Base-by-base conservation (phyloP, 2,329 filamentous ascomycete genomes). In the Cercospora zeae-maydis region DNA sequence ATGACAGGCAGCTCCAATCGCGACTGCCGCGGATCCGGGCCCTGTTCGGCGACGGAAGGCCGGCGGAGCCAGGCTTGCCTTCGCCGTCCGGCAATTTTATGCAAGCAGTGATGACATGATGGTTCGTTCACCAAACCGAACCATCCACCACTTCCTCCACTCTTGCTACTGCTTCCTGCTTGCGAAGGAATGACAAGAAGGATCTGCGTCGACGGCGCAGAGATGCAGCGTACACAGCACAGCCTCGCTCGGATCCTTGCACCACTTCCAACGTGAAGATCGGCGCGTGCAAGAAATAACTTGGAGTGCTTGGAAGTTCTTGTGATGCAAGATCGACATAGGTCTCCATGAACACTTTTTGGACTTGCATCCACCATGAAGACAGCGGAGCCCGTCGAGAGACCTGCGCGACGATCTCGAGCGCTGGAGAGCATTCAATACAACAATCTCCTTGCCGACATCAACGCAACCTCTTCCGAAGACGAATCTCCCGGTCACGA, bases 401-500 rank as follows among this genome's bases (percentile, higher is more conserved):
- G 34, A 34, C 21, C 11, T 9, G 30, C 31, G 21, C 45, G 42
- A 37, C 13, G 45, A 47, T 51, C 42, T 39, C 69, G 77, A 70
- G 78, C 79, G 19, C 74, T 80, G 61, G 76, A 74, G 59, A 73
- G 77, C 33, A 75, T 79, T 21, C 74, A 77, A 39, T 78, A 77
- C 71, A 76, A 78, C 34, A 73, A 73, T 37, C 71, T 79, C 19
- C 63, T 76, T 52, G 73, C 76, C 59, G 71, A 74, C 58, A 65
- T 77, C 52, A 56, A 63, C 16, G 76, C 75, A 55, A 78, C 78
- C n/a, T 79, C 79, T 5, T 81, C 79, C 57, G 79, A 80, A 27
- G 79, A 76, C 51, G 74, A 81, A 55, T 71, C 64, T 52, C 73
- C 72, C 4, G 66, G 61, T 6, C 21, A 49, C 31, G 34, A 39